Conservation (phyloP, 1,139 yeast species). For the Nakaseomyces glabratus region DNA sequence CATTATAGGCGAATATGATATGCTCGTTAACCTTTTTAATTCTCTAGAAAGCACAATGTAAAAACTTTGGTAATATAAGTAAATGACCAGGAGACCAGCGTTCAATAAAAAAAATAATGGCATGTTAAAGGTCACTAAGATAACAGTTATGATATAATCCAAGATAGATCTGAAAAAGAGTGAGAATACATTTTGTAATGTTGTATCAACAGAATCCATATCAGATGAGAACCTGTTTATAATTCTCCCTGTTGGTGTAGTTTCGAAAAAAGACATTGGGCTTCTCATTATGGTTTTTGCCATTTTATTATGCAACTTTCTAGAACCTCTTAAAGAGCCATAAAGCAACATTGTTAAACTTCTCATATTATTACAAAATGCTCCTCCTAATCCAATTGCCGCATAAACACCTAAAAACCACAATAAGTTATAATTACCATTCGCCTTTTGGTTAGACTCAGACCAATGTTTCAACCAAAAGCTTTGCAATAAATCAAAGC, state of each 20-base stretch:
- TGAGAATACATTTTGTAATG: slow-evolving; percentile 40
- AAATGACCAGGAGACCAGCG: slow-evolving; percentile 36
- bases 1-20: slow-evolving; percentile 51
- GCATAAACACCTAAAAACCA: slow-evolving; percentile 55
- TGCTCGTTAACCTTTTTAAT: slow-evolving; percentile 44
- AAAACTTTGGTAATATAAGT: slow-evolving; percentile 44
- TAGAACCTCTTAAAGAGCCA: slow-evolving; percentile 59
- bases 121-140: slow-evolving; percentile 43
- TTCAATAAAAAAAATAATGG: slow-evolving; percentile 43
- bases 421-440: slow-evolving; percentile 39
- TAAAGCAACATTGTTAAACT: slow-evolving; percentile 49
- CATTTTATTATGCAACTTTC: slow-evolving; percentile 52
- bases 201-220: slow-evolving; percentile 51
- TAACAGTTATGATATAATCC: slow-evolving; percentile 41
- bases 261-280: slow-evolving; percentile 72
- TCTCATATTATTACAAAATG: slow-evolving; percentile 42
- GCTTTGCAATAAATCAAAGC: slow-evolving; percentile 41
- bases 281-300: slow-evolving; percentile 54
- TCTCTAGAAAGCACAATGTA: slow-evolving; percentile 50
- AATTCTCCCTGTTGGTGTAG: slow-evolving; percentile 72
- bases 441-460: slow-evolving; percentile 41
- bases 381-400: slow-evolving; percentile 45
- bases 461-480: slow-evolving; percentile 60
- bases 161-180: slow-evolving; percentile 38
- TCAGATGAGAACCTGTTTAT: slow-evolving; percentile 66